Evolutionary conservation across 352 stramenopile genomes (phyloP).

Genomic region (Phytopythium ostracodes): DNA sequence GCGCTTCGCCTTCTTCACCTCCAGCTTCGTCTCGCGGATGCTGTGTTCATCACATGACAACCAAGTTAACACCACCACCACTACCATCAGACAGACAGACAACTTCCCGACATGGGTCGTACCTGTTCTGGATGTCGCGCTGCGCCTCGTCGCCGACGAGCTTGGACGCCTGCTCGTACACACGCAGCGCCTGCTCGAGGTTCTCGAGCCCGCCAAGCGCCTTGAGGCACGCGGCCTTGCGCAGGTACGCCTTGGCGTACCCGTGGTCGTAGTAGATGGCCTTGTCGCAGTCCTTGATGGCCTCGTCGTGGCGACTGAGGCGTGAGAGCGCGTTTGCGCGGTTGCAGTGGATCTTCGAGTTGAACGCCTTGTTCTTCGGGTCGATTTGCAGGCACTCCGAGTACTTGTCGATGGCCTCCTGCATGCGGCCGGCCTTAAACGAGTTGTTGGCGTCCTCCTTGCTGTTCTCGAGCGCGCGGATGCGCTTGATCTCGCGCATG

Average conservation of each 20-base stretch:
- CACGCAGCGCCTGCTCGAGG: conserved; percentile 85
- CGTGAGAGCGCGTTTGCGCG: conserved; percentile 84
- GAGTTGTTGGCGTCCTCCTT: conserved; percentile 89
- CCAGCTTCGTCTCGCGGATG: conserved; percentile 87
- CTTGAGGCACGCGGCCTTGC: conserved; percentile 77
- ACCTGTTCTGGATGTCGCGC: conserved; percentile 72
- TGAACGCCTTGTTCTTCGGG: conserved; percentile 89
- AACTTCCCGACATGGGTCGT: not conserved
- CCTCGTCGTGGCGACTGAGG: conserved; percentile 79
- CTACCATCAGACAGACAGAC: not conserved
- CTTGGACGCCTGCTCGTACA: conserved; percentile 89
- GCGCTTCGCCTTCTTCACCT: conserved; percentile 93
- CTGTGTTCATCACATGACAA: no score
- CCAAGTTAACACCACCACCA: not conserved
- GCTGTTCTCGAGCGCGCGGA: conserved; percentile 78
- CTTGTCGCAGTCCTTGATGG: conserved; percentile 87
- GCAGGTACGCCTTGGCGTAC: conserved; percentile 90
- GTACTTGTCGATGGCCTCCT: conserved; percentile 87
- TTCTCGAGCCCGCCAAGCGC: conserved; percentile 81
- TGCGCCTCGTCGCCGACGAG: conserved; percentile 77
- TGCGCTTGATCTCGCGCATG: conserved; percentile 86
- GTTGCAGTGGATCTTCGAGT: conserved; percentile 94
- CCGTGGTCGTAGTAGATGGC: conserved; percentile 88
- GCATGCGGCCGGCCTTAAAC: conserved; percentile 83
- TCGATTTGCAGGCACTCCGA: conserved; percentile 84